A percentile compares a stretch with the other conserved stretches of the same genome.
These are phyloP conservation scores for Globisporangium megalacanthum DNA, from an alignment of 352 stramenopile genomes.

Conservation along the genomic window DNA sequence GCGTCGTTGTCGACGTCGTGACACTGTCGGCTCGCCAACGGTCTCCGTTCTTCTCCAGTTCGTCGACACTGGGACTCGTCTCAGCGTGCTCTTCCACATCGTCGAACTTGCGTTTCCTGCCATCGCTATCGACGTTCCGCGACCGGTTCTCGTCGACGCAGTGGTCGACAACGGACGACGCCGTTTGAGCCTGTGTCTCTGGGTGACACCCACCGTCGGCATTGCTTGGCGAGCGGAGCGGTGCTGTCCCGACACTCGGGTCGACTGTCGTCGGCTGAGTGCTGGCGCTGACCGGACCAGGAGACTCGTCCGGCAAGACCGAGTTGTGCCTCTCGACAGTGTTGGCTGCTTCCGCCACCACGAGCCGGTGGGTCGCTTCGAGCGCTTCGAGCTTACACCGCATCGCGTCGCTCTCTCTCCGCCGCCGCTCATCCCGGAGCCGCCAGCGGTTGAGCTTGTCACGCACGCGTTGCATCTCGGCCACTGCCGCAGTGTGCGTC, in stretches of 20 bases:
- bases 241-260: no score
- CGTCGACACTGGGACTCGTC: neutral
- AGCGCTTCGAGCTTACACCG: constrained; percentile 12
- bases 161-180: neutral
- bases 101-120: constrained; percentile 3
- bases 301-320: neutral
- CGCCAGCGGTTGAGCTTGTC: constrained; percentile 51
- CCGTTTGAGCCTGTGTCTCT: neutral
- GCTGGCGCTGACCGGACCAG: neutral
- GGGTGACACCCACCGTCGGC: neutral
- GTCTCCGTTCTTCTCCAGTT: neutral
- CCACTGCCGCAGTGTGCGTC: constrained; percentile 18
- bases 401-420: constrained; percentile 27
- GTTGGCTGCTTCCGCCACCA: neutral
- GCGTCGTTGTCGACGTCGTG: neutral
- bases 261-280: no score
- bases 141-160: constrained; percentile 7
- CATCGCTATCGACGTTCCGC: constrained; percentile 3
- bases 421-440: constrained; percentile 41
- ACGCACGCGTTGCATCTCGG: constrained; percentile 32
- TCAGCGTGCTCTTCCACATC: neutral
- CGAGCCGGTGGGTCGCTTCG: constrained; percentile 9
- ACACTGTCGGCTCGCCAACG: neutral
- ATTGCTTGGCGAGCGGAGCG: neutral
- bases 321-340: neutral